These are phyloP conservation scores for Penicillium sp. DNA, from an alignment of 2,329 filamentous ascomycete genomes.

Conservation along the genomic window DNA sequence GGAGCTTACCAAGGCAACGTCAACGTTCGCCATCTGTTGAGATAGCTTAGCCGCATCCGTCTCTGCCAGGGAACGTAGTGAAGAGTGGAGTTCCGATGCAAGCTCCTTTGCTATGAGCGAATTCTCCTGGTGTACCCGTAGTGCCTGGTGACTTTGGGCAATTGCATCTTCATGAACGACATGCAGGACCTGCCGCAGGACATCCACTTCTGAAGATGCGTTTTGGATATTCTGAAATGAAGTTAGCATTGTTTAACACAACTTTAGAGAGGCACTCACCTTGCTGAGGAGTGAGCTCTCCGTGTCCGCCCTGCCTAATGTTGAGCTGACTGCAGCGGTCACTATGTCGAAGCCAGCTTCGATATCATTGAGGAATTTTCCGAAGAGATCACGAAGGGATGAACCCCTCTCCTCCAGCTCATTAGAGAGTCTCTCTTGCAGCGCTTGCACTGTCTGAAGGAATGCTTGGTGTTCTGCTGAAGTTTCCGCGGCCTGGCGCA, in stretches of 20 bases:
- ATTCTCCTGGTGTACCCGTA: conserved; percentile 30
- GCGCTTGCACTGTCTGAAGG: conserved; percentile 29
- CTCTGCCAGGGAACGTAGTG: conserved; percentile 36
- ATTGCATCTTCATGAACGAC: conserved; percentile 32
- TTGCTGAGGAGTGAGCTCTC: conserved; percentile 22
- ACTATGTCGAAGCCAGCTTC: conserved; percentile 28
- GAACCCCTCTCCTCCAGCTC: conserved; percentile 38
- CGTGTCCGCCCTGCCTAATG: conserved; percentile 23
- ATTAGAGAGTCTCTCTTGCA: conserved; percentile 33
- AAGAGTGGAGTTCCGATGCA: conserved; percentile 33
- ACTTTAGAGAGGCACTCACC: conserved; percentile 16
- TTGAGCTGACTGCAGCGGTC: conserved; percentile 22
- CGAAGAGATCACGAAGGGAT: conserved; percentile 27
- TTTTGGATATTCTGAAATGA: conserved; percentile 34
- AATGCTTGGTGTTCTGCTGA: conserved; percentile 38
- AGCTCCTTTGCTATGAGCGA: conserved; percentile 32
- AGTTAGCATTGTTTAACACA: conserved; percentile 5
- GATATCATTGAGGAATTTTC: conserved; percentile 29
- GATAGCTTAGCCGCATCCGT: conserved; percentile 33
- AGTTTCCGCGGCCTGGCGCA: conserved; percentile 34
- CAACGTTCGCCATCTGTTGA: conserved; percentile 33
- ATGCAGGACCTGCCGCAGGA: conserved; percentile 30
- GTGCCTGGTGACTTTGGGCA: conserved; percentile 31
- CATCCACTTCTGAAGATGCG: conserved; percentile 25
- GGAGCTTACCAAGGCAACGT: conserved; percentile 38